These are phyloP conservation scores for Solanum gandarillasii DNA, from an alignment of 257 asterid genomes.

Conservation along the genomic window DNA sequence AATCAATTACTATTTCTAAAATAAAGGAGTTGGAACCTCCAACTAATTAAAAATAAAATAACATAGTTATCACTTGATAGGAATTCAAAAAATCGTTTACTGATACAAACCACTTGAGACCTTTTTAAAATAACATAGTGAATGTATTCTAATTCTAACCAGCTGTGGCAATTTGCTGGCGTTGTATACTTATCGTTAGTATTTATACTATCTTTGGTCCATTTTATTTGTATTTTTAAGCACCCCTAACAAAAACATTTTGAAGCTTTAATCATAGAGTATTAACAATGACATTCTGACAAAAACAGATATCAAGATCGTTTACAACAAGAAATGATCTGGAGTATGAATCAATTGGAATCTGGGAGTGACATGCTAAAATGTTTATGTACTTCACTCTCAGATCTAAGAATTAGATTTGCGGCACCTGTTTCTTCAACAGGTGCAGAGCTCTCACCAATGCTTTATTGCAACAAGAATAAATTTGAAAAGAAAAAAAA, in stretches of 20 bases:
- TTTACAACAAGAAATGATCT: not conserved
- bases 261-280: not conserved
- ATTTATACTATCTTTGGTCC: not conserved
- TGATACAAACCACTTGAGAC: not conserved
- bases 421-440: not conserved
- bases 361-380: not conserved
- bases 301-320: not conserved
- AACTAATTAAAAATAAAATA: not conserved
- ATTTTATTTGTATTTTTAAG: not conserved
- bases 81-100: not conserved
- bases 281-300: not conserved
- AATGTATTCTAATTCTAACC: not conserved
- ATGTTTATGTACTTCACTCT: not conserved
- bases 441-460: not conserved
- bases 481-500: not conserved
- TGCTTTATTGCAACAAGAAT: not conserved
- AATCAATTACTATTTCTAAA: not conserved
- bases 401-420: not conserved
- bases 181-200: not conserved
- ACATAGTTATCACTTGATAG: not conserved
- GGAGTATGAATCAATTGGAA: not conserved
- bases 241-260: not conserved
- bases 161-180: not conserved
- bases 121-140: not conserved
- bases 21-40: not conserved